A percentile compares a stretch with the other conserved stretches of the same genome.
Conservation (phyloP, 2,329 filamentous ascomycete species). For the Aspergillus hiratsukae region DNA sequence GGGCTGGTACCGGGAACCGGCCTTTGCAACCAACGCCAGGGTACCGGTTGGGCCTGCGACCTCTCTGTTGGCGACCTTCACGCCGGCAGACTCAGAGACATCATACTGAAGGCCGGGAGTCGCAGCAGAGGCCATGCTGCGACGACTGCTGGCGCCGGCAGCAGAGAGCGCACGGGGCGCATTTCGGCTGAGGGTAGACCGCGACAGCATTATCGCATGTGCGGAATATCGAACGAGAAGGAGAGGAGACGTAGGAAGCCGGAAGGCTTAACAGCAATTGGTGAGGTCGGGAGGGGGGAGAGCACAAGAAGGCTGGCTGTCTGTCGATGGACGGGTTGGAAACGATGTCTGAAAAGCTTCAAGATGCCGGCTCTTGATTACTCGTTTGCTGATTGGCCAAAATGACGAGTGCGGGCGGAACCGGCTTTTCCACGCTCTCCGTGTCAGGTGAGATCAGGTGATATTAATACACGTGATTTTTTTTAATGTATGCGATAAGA, state of each 20-base stretch:
- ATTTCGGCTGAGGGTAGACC: conserved; percentile 60
- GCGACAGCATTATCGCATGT: conserved; percentile 63
- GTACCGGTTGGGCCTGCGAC: conserved; percentile 83
- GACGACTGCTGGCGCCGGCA: conserved; percentile 47
- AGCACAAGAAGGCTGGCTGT: conserved; percentile 24
- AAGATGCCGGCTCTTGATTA: conserved; percentile 39
- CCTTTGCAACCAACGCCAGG: conserved; percentile 87
- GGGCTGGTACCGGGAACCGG: conserved; percentile 87
- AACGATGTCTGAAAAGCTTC: conserved; percentile 40
- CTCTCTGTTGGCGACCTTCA: conserved; percentile 92
- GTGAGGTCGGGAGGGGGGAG: conserved; percentile 22
- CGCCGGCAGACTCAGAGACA: conserved; percentile 74
- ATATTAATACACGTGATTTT: conserved; percentile 15
- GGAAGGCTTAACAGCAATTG: conserved; percentile 38
- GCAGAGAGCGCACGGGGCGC: conserved; percentile 61
- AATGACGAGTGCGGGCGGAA: conserved; percentile 38
- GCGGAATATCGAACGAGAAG: conserved; percentile 48
- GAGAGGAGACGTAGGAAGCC: conserved; percentile 27
- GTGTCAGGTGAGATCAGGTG: conserved; percentile 25
- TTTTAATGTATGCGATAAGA: conserved; percentile 7
- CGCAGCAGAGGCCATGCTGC: conserved; percentile 61
- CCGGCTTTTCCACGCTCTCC: conserved; percentile 24
- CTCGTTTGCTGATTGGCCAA: conserved; percentile 35
- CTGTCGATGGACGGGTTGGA: conserved; percentile 25
- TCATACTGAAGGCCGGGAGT: conserved; percentile 81